Evolutionary conservation across 164 flowering plant genomes (phyloP).

Genomic region (Houttuynia cordata): DNA sequence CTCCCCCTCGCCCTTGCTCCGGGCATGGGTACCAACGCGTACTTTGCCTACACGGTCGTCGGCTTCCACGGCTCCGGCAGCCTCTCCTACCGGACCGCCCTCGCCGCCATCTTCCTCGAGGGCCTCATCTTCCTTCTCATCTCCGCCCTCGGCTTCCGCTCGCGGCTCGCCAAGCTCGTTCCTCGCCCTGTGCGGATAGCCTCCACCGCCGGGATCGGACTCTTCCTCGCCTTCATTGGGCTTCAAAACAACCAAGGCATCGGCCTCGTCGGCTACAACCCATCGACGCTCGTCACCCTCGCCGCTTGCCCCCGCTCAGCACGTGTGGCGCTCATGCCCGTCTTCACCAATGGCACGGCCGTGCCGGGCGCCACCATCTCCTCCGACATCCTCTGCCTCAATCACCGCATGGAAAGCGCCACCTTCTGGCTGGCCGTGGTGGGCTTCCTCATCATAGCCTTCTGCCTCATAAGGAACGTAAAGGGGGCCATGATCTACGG

Average conservation of each 20-base stretch:
- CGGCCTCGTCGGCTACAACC: constrained; percentile 60
- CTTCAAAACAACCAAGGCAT: constrained; percentile 67
- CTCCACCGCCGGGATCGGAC: constrained; percentile 80
- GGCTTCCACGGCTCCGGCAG: constrained; percentile 82
- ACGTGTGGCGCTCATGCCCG: constrained; percentile 55
- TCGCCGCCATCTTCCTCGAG: constrained; percentile 72
- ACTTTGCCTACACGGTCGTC: constrained; percentile 82
- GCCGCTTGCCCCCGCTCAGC: constrained; percentile 61
- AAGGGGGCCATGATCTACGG: constrained; percentile 95
- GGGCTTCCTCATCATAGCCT: constrained; percentile 72
- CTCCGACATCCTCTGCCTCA: constrained; percentile 42
- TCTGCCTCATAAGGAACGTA: constrained; percentile 51
- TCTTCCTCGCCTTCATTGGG: constrained; percentile 82
- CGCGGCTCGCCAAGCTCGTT: constrained; percentile 58
- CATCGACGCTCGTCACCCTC: constrained; percentile 66
- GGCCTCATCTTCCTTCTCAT: constrained; percentile 47
- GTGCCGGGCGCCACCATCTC: constrained; percentile 59
- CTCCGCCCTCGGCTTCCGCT: constrained; percentile 66
- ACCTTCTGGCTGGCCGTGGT: constrained; percentile 74
- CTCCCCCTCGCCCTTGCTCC: constrained; percentile 83
- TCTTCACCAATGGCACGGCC: constrained; percentile 52
- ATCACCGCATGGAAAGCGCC: constrained; percentile 66
- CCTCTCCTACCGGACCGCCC: constrained; percentile 41
- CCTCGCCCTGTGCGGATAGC: constrained; percentile 70
- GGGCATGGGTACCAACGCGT: constrained; percentile 89